A percentile compares a stretch with the other conserved stretches of the same genome.
Evolutionary conservation across 148 eudicot genomes (phyloP).

Genomic region (Vaccinium macrocarpon): DNA sequence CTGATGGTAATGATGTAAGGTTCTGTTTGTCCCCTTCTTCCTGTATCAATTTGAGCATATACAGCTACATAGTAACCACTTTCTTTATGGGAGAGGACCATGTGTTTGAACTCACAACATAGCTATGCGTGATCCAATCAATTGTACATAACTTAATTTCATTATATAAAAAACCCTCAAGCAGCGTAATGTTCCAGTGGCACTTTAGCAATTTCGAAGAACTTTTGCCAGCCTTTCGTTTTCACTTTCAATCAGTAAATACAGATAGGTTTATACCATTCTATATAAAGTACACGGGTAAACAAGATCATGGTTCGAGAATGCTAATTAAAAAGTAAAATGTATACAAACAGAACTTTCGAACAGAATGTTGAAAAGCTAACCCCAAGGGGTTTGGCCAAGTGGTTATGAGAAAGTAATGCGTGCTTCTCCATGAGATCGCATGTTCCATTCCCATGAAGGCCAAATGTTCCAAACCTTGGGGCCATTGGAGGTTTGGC

Average conservation of each 20-base stretch:
- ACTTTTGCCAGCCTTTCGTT: neutral
- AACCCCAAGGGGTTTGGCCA: too few relatives aligned
- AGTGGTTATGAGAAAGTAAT: too few relatives aligned
- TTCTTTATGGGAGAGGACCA: neutral
- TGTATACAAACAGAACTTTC: neutral
- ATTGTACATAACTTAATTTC: neutral
- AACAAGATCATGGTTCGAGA: neutral
- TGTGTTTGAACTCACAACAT: neutral
- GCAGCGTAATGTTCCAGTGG: neutral
- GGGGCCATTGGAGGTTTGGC: too few relatives aligned
- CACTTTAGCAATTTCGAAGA: neutral
- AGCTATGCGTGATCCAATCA: neutral
- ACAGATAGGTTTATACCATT: neutral
- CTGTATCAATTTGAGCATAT: slow-evolving; percentile 11
- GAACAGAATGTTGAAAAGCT: neutral
- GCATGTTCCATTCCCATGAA: too few relatives aligned
- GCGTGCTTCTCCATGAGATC: too few relatives aligned
- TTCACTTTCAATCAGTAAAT: neutral
- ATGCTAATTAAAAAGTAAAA: neutral
- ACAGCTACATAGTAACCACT: slow-evolving; percentile 11
- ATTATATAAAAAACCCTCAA: neutral
- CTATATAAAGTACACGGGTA: neutral
- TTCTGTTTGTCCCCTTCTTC: slow-evolving; percentile 28
- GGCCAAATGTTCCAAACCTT: too few relatives aligned
- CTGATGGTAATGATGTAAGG: slow-evolving; percentile 26